Evolutionary conservation across 495 filamentous ascomycete species (phyloP), one percentile per base, ranked within the genome.

Genomic region (Pseudotulostoma volvatum): DNA sequence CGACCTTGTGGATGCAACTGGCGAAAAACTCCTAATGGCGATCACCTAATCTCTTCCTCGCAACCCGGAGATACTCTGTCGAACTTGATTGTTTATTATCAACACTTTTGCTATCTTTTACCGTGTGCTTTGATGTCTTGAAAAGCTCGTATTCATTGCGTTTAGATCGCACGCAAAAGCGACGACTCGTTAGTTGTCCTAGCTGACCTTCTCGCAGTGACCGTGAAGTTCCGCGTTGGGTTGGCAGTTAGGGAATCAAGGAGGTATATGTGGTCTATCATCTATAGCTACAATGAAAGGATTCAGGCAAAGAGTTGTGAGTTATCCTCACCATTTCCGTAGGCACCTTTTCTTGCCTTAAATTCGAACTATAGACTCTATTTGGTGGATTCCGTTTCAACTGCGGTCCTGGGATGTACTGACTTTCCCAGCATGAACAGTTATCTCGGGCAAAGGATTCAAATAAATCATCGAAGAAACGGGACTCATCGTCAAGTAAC

Each of bases 221-320:
- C 11, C 23, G 5, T 5, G 23, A 5, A 11, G 23, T 28, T 5
- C 5, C 23, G 23, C 23, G 11, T 28, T 11, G 11, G 23, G 23
- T 28, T 5, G 23, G 23, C 23, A 28, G 5, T 11, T 28, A 28
- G 23, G 23, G 5, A 5, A 5, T 28, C 23, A 11, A 5, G 11
- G 11, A 5, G 23, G 23, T 28, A 28, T 28, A 28, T 28, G 23
- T 11, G 5, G 23, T 28, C 23, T 5, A 31, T 21, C 5, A 20
- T 31, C 34, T 28, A 30, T 9, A 23, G 43, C 43, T 42, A 85
- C 73, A 65, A 96, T 97, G 90, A 95, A 94, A 68, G 78, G 84
- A 55, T 93, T 97, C 63, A 81, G 90, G 66, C 84, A 93, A 68
- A 80, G 81, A 80, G 92, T 96, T 67, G 88, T 93, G 71, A 71